These are phyloP conservation scores for Coprinopsis cinerea DNA, from an alignment of 768 basidiomycete genomes.

Conservation along the genomic window DNA sequence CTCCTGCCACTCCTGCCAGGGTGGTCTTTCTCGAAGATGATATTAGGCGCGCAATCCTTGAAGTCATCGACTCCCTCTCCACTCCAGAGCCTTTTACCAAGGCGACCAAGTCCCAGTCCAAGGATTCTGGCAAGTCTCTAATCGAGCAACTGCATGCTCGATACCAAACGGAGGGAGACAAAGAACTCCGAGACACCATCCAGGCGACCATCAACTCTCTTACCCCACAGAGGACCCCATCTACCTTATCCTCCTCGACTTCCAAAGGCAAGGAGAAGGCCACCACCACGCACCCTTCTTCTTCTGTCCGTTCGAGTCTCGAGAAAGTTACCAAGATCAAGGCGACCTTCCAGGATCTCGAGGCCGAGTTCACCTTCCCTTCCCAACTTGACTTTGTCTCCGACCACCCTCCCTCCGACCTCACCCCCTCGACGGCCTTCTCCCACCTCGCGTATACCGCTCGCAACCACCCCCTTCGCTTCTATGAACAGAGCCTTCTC, in stretches of 20 bases:
- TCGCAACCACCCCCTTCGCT: slow-evolving; percentile 53
- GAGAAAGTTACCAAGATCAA: slow-evolving; percentile 36
- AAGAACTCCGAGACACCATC: slow-evolving; percentile 34
- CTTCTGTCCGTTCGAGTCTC: slow-evolving; percentile 28
- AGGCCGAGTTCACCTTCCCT: slow-evolving; percentile 36
- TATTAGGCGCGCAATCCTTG: not conserved
- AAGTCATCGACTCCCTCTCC: not conserved
- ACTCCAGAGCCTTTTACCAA: slow-evolving; percentile 1
- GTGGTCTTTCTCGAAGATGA: not conserved
- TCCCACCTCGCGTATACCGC: slow-evolving; percentile 49
- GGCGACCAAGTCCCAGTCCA: not conserved
- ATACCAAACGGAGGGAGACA: slow-evolving; percentile 22
- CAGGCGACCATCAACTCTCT: slow-evolving; percentile 35
- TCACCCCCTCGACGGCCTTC: slow-evolving; percentile 17
- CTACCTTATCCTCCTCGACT: slow-evolving; percentile 8
- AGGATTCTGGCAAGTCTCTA: slow-evolving; percentile 11
- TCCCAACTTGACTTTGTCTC: slow-evolving; percentile 27
- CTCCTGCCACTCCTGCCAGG: too few relatives aligned
- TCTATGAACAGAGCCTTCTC: slow-evolving; percentile 56
- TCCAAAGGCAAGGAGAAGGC: slow-evolving; percentile 36
- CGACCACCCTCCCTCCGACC: too few relatives aligned
- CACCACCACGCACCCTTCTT: slow-evolving; percentile 3
- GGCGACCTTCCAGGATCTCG: slow-evolving; percentile 31
- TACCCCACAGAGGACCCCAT: slow-evolving; percentile 9
- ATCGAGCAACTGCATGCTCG: slow-evolving; percentile 28